Base-by-base conservation (phyloP, 768 basidiomycete genomes). In the Russula griseocarnosa region DNA sequence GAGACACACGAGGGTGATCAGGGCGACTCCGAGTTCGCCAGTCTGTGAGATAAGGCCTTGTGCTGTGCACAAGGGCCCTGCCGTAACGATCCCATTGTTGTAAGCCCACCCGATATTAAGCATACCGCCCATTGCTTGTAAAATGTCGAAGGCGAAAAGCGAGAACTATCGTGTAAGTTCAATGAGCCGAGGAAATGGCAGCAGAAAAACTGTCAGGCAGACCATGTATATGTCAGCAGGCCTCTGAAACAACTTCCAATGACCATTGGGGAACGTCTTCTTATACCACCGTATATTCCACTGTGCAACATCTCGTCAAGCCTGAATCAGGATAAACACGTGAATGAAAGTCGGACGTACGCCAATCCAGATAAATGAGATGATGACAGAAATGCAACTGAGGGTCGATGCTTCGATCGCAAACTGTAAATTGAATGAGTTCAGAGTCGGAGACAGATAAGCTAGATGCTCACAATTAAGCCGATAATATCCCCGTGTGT, bases 181-280 rank as follows among this genome's bases (percentile, higher is more conserved):
- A 20, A 36, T 44, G n/a, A 64, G 57, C 40, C 16, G 38, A 24
- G 55, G 6, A 36, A 18, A 13, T 42, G 30, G 24, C 14, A 13
- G 5, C 47, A 22, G 20, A 11, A 16, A 36, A 18, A 9, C 26
- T 16, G 10, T 36, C 4, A 32, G 6, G 53, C 70, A 51, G 34
- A 78, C 79, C 74, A 81, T 77, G 54, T 79, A 75, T 7, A 78
- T 69, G 65, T 81, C 78, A 56, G 76, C 71, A 6, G 79, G 78
- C 46, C 71, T 69, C 59, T 70, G 71, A n/a, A 80, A 69, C 9
- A 78, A 66, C n/a, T 36, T 51, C 67, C 67, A 66, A 13, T 32
- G 40, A 13, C 53, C 60, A 9, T 26, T 20, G 13, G 60, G 55
- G 9, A 38, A 22, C 1, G 13, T 36, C 38, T n/a, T 61, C 26